These are phyloP conservation scores for Cercospora citrullina DNA, from an alignment of 2,329 filamentous ascomycete species.

Conservation along the genomic window DNA sequence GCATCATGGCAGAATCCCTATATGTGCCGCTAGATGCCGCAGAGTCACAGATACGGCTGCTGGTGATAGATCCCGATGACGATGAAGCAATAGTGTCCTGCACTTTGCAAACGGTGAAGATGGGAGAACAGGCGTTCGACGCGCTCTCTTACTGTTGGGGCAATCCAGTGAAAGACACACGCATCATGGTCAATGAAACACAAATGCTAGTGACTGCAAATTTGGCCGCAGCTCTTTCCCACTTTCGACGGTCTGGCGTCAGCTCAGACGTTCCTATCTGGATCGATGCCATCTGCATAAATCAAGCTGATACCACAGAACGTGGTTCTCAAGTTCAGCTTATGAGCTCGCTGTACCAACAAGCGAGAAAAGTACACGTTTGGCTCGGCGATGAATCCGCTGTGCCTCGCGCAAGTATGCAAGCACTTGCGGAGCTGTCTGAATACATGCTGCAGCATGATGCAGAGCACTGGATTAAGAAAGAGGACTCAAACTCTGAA, in stretches of 20 bases:
- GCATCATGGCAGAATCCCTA: neutral
- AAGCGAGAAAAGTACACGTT: neutral
- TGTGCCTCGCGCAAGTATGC: neutral
- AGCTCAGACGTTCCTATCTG: neutral
- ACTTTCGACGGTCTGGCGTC: neutral
- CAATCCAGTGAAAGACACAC: neutral
- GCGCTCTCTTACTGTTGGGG: slow-evolving; percentile 14
- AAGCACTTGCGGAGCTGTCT: neutral
- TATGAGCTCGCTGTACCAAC: neutral
- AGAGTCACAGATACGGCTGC: neutral
- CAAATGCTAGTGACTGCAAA: neutral
- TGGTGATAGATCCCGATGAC: neutral
- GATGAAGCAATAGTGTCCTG: neutral
- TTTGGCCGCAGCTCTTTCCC: neutral
- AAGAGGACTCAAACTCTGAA: too few species aligned
- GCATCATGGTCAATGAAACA: neutral
- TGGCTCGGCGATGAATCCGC: neutral
- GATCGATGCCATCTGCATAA: neutral
- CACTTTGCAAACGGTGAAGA: neutral
- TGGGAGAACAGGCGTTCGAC: neutral
- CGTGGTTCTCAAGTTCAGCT: neutral
- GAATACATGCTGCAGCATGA: too few species aligned
- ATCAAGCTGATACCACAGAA: neutral
- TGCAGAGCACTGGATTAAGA: too few species aligned
- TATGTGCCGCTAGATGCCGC: neutral